phyloP scores from a whole-genome alignment of 2,329 filamentous ascomycete genomes.

The Cordyceps cicadae region DNA sequence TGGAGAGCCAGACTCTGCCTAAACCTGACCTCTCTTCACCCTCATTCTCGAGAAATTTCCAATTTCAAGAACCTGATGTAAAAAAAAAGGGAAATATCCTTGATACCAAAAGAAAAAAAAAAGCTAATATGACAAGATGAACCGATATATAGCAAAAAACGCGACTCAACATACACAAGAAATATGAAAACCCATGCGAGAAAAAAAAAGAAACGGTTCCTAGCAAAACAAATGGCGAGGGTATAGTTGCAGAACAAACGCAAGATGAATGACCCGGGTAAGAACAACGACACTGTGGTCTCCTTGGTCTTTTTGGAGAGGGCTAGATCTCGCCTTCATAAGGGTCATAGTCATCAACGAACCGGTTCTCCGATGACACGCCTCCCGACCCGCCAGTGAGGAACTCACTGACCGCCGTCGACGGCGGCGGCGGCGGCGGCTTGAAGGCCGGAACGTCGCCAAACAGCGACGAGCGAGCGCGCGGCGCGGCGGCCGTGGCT shows the following conservation, averaged over 20 bases:
- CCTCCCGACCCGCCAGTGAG: slow-evolving; percentile 6
- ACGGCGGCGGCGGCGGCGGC: background rate
- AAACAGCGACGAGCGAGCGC: background rate
- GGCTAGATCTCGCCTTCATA: slow-evolving; percentile 30
- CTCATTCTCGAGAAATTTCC: too few relatives aligned
- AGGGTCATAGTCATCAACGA: slow-evolving; percentile 17
- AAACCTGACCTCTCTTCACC: background rate
- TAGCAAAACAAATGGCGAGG: background rate
- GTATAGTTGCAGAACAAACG: background rate
- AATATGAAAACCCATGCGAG: too few relatives aligned
- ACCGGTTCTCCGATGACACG: background rate
- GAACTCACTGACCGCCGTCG: background rate
- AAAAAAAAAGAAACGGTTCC: background rate
- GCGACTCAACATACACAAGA: background rate
- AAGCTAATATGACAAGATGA: background rate
- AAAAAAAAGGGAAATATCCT: background rate
- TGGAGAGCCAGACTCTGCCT: background rate
- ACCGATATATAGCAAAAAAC: background rate
- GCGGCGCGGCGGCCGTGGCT: background rate
- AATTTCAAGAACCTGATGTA: background rate
- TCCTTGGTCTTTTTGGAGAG: background rate
- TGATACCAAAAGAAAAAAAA: background rate
- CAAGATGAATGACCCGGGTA: background rate
- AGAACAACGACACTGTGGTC: too few relatives aligned
- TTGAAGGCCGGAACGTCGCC: background rate